A percentile compares a stretch with the other conserved stretches of the same genome.
Conservation (phyloP, 108 stramenopile genomes). For the Nannochloropsis salina region DNA sequence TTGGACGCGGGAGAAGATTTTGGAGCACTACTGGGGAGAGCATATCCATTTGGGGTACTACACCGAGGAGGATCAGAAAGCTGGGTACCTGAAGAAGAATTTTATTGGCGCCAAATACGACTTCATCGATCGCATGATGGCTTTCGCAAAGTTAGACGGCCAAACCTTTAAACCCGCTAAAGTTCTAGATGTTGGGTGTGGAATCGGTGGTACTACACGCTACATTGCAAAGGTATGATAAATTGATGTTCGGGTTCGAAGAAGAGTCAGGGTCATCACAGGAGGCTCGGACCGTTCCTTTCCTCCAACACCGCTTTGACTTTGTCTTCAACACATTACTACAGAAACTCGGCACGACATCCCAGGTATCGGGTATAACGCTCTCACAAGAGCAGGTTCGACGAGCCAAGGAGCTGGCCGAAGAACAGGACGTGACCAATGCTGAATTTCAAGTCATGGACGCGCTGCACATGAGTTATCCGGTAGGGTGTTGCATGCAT, state of each 20-base stretch:
- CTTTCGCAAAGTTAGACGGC: slow-evolving; percentile 62
- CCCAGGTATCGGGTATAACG: slow-evolving; percentile 82
- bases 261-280: background rate
- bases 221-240: slow-evolving; percentile 68
- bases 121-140: slow-evolving; percentile 95
- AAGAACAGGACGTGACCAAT: slow-evolving; percentile 69
- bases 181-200: slow-evolving; percentile 94
- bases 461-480: slow-evolving; percentile 86
- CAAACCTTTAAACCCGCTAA: slow-evolving; percentile 40
- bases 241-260: no score
- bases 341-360: slow-evolving; percentile 6
- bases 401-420: slow-evolving; percentile 80
- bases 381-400: slow-evolving; percentile 77
- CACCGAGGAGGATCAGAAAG: slow-evolving; percentile 55
- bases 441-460: slow-evolving; percentile 85
- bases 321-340: background rate
- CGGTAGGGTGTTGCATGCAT: slow-evolving; percentile 15
- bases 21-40: slow-evolving; percentile 97
- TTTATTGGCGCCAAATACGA: slow-evolving; percentile 89
- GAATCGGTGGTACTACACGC: slow-evolving; percentile 87
- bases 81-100: slow-evolving; percentile 63
- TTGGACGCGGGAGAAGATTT: slow-evolving; percentile 86
- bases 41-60: slow-evolving; percentile 97
- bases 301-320: no score
- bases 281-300: no score